phyloP scores from a whole-genome alignment of 208 protist species.

The Angomonas deanei region DNA sequence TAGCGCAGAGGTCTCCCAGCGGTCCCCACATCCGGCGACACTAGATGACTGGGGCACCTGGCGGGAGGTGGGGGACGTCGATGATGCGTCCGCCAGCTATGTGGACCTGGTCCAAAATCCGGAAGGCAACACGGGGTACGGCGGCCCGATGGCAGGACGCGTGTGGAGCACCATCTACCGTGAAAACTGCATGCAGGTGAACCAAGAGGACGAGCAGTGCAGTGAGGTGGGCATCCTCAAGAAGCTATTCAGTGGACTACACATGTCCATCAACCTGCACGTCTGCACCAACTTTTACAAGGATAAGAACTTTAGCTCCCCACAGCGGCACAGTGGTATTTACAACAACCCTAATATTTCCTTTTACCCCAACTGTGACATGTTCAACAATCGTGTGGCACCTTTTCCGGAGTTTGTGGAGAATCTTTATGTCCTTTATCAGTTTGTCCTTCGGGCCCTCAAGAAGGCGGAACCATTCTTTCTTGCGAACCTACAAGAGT shows the following conservation, averaged over 20 bases:
- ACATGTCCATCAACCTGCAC: constrained; percentile 85
- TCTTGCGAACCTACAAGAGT: constrained; percentile 35
- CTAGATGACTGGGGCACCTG: constrained; percentile 39
- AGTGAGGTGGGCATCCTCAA: constrained; percentile 52
- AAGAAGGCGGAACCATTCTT: constrained; percentile 61
- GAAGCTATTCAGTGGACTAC: constrained; percentile 81
- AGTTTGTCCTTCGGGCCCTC: constrained; percentile 83
- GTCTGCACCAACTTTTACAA: constrained; percentile 82
- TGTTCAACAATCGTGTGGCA: constrained; percentile 55
- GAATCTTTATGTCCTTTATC: constrained; percentile 86
- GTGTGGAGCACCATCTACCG: constrained; percentile 86
- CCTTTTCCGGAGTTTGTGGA: constrained; percentile 55
- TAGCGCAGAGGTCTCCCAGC: constrained; percentile 24
- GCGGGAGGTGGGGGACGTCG: constrained; percentile 17
- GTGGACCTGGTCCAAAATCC: constrained; percentile 82
- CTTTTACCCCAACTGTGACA: constrained; percentile 83
- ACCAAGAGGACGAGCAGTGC: constrained; percentile 22
- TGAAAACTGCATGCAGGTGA: constrained; percentile 64
- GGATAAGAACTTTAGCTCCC: constrained; percentile 51
- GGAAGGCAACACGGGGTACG: constrained; percentile 84
- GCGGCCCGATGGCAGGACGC: constrained; percentile 53
- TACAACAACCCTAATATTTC: constrained; percentile 78
- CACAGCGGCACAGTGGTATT: constrained; percentile 36
- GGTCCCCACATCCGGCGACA: constrained; percentile 20
- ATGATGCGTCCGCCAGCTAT: constrained; percentile 50